Evolutionary conservation across 495 filamentous ascomycete species (phyloP), one percentile per base, ranked within the genome.

Genomic region (Podospora pseudoanserina): DNA sequence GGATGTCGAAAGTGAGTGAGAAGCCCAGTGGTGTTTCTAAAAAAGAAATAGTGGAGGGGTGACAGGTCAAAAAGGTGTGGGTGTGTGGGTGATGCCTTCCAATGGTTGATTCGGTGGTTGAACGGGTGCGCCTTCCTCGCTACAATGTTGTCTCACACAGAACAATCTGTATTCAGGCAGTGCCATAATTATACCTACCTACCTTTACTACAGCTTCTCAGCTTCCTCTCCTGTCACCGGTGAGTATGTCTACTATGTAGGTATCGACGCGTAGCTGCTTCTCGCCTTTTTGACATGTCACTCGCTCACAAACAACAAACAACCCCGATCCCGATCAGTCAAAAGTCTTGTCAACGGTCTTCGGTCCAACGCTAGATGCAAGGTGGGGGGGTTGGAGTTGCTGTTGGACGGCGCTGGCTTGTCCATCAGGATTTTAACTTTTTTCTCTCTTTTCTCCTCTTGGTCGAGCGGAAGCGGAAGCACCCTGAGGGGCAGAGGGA

Each of bases 361-460:
- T 16, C 39, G 39, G 39, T 49, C 39, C 39, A 49, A 49, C 39
- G 39, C 13, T 49, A 49, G 39, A 49, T 2, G 39, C 39, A 49
- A 49, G 39, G 39, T 49, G 39, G 39, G 39, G 39, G 39, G 39
- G 39, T 49, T 49, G 39, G 55, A 15, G 55, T 58, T 58, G 55
- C n/a, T 58, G 23, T 13, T 26, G 55, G 13, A 58, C 55, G 7
- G 15, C 39, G 6, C n/a, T 57, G 60, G 11, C 49, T 55, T 65
- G 71, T 60, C 61, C 68, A 67, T 32, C 68, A 72, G 65, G 69
- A 73, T 73, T 74, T 73, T 71, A 74, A 71, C 68, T 73, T 72
- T 71, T 60, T 63, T 20, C 60, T 39, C 32, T 60, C 67, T 68
- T 62, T 67, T 65, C 61, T 71, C 63, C 60, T 68, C 63, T 68